phyloP scores from a whole-genome alignment of 225 moss, liverwort and hornwort species.

The Anthoceros angustus region DNA sequence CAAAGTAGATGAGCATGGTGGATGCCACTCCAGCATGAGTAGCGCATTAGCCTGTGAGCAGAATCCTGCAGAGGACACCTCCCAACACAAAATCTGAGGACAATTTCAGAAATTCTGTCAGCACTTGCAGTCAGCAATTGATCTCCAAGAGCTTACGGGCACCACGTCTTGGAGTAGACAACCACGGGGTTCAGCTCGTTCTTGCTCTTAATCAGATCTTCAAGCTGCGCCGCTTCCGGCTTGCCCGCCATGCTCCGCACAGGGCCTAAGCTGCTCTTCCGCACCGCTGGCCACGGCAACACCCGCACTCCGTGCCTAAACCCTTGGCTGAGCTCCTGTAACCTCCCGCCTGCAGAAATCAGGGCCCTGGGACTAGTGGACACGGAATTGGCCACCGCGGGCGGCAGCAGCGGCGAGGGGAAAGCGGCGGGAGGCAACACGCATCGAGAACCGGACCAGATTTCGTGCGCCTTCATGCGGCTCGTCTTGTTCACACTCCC shows the following conservation, averaged over 20 bases:
- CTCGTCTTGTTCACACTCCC: neutral
- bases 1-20: neutral
- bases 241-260: constrained; percentile 20
- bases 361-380: neutral
- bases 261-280: neutral
- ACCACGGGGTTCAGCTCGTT: constrained; percentile 25
- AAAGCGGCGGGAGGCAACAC: neutral
- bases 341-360: neutral
- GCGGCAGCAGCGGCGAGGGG: constrained; percentile 4
- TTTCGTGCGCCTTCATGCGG: neutral
- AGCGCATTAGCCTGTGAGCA: neutral
- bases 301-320: neutral
- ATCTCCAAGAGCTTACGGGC: constrained; percentile 18
- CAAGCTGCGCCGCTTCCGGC: constrained; percentile 13
- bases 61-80: neutral
- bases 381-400: neutral
- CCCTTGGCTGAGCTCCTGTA: constrained; percentile 2
- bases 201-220: constrained; percentile 19
- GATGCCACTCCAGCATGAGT: neutral
- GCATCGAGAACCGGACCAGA: neutral
- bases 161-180: constrained; percentile 35
- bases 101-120: neutral
- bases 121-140: neutral
- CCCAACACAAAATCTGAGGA: neutral
- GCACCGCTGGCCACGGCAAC: neutral